Conservation (phyloP, 2,329 filamentous ascomycete species). For the Epichloe scottii region DNA sequence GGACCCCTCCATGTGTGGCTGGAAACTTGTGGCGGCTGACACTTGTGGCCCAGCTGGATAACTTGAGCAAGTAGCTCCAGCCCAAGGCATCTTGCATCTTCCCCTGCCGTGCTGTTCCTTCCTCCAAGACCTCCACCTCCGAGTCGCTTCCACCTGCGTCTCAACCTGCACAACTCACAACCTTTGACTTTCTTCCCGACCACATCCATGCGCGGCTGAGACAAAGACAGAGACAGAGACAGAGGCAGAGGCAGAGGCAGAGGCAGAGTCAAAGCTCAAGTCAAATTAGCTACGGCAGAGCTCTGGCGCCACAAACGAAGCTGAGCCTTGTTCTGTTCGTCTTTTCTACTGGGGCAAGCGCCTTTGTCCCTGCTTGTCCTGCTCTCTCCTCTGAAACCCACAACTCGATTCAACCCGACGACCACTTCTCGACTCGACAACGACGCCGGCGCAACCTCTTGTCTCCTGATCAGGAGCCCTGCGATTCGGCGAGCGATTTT, state of each 20-base stretch:
- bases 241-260: no score
- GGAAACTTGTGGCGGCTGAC: no score
- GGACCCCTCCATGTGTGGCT: no score
- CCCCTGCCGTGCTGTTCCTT: not conserved
- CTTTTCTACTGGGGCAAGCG: not conserved
- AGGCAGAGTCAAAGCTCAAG: not conserved
- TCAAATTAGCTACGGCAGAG: not conserved
- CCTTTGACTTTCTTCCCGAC: no score
- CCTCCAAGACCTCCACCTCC: not conserved
- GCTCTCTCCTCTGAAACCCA: conserved; percentile 2
- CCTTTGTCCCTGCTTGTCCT: not conserved
- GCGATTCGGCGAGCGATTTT: conserved; percentile 1
- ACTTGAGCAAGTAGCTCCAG: no score
- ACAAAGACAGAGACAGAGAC: not conserved
- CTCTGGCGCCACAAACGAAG: not conserved
- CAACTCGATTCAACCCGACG: conserved; percentile 1
- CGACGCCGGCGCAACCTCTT: conserved; percentile 2
- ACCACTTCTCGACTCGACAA: not conserved
- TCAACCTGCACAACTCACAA: no score
- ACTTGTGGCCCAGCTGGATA: no score
- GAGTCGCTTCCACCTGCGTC: no score
- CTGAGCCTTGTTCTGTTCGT: not conserved
- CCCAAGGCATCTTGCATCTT: no score
- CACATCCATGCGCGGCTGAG: not conserved
- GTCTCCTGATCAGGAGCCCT: conserved; percentile 10